phyloP scores from a whole-genome alignment of 1,284 basidiomycete genomes.

The Trichosporon sp. region DNA sequence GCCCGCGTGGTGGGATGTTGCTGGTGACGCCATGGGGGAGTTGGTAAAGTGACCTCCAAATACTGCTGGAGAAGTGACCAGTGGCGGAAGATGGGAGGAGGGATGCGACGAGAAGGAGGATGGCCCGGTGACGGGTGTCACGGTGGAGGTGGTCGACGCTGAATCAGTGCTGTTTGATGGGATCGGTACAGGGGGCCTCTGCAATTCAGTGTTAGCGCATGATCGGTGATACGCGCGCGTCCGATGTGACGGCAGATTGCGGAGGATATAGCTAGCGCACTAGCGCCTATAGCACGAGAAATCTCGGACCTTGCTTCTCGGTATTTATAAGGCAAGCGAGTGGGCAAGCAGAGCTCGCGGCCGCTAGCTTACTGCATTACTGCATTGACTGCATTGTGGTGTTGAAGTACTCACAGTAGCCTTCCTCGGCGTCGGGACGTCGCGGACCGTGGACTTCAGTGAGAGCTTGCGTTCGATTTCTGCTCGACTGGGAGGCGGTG shows the following conservation, averaged over 20 bases:
- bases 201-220: neutral
- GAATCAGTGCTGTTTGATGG: neutral
- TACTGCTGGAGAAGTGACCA: constrained; percentile 22
- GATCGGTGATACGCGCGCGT: neutral
- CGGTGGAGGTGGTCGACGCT: neutral
- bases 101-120: constrained; percentile 74
- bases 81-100: constrained; percentile 42
- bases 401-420: neutral
- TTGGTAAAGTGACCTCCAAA: constrained; percentile 9
- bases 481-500: constrained; percentile 70
- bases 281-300: too few species aligned
- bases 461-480: constrained; percentile 84
- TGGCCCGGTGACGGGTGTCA: constrained; percentile 57
- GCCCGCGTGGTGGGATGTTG: constrained; percentile 12
- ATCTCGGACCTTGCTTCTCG: too few species aligned
- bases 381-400: too few species aligned
- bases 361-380: too few species aligned
- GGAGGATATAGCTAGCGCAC: neutral
- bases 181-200: constrained; percentile 51
- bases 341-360: too few species aligned
- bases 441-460: constrained; percentile 51
- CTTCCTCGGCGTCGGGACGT: neutral
- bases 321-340: too few species aligned
- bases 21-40: constrained; percentile 23
- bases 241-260: neutral